A percentile compares a stretch with the other conserved stretches of the same genome.
Conservation (phyloP, 169 alveolate species). For the Theileria sp. region DNA sequence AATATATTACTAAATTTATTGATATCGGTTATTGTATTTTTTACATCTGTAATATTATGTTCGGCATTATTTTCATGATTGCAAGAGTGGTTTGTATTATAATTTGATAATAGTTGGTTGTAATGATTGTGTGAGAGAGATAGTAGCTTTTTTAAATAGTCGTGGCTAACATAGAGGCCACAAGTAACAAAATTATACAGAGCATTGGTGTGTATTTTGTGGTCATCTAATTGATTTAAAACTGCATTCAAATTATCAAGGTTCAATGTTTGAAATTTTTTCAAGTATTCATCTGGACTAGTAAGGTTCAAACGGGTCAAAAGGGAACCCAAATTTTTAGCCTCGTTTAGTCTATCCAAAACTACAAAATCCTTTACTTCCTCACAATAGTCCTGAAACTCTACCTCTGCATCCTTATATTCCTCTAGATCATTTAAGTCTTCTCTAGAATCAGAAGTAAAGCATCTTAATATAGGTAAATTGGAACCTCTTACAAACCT, state of each 20-base stretch:
- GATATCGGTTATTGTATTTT: neutral
- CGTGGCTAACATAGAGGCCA: neutral
- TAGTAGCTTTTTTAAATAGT: neutral
- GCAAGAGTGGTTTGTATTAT: neutral
- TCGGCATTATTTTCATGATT: no score
- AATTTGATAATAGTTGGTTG: neutral
- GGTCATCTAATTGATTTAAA: neutral
- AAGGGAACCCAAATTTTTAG: neutral
- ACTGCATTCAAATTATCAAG: neutral
- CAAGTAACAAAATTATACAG: neutral
- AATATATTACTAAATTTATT: neutral
- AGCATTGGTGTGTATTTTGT: neutral
- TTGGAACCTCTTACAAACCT: neutral
- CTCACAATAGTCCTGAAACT: neutral
- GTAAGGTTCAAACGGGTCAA: neutral
- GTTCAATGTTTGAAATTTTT: neutral
- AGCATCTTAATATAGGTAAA: neutral
- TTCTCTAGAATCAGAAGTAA: neutral
- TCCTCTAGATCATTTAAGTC: neutral
- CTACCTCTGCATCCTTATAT: neutral
- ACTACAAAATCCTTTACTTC: constrained; percentile 21
- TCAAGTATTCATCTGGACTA: constrained; percentile 7
- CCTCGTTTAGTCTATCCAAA: constrained; percentile 29
- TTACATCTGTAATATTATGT: neutral
- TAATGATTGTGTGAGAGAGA: neutral